Conservation (phyloP, 352 stramenopile species). For the Pythium utonaiense region DNA sequence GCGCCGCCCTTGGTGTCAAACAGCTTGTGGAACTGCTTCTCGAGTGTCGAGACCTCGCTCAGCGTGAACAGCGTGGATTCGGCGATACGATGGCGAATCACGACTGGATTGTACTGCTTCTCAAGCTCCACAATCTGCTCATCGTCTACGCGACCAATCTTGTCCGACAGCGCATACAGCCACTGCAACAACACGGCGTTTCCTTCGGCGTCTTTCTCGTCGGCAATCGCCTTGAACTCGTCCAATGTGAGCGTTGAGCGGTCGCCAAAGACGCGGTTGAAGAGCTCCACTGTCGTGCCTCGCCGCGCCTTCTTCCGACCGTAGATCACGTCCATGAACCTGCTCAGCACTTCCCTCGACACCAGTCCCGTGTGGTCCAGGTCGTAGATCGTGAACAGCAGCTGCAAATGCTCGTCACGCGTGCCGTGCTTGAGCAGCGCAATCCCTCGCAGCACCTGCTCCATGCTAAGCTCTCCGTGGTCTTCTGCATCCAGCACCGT, state of each 20-base stretch:
- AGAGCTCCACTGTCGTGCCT: slow-evolving; percentile 41
- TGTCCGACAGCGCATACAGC: slow-evolving; percentile 57
- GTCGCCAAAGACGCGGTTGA: slow-evolving; percentile 57
- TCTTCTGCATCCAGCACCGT: slow-evolving; percentile 77
- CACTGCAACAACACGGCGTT: slow-evolving; percentile 61
- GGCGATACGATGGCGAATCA: slow-evolving; percentile 74
- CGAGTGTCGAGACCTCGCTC: slow-evolving; percentile 66
- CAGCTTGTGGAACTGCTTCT: slow-evolving; percentile 76
- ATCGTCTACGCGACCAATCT: slow-evolving; percentile 69
- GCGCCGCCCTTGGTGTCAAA: slow-evolving; percentile 72
- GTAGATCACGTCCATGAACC: slow-evolving; percentile 87
- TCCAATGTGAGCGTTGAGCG: slow-evolving; percentile 41
- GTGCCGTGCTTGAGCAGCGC: slow-evolving; percentile 74
- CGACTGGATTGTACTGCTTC: slow-evolving; percentile 74
- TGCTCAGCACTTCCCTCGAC: slow-evolving; percentile 63
- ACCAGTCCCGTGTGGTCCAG: slow-evolving; percentile 58
- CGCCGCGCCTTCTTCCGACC: slow-evolving; percentile 46
- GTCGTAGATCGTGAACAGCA: slow-evolving; percentile 86
- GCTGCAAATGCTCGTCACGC: slow-evolving; percentile 64
- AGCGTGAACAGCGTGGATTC: slow-evolving; percentile 66
- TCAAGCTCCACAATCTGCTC: slow-evolving; percentile 67
- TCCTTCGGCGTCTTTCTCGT: slow-evolving; percentile 47
- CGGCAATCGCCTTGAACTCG: slow-evolving; percentile 59
- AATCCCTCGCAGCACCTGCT: slow-evolving; percentile 63
- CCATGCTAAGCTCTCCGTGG: slow-evolving; percentile 56